phyloP scores from a whole-genome alignment of 2,329 filamentous ascomycete genomes.

The Furcasterigmium furcatum region DNA sequence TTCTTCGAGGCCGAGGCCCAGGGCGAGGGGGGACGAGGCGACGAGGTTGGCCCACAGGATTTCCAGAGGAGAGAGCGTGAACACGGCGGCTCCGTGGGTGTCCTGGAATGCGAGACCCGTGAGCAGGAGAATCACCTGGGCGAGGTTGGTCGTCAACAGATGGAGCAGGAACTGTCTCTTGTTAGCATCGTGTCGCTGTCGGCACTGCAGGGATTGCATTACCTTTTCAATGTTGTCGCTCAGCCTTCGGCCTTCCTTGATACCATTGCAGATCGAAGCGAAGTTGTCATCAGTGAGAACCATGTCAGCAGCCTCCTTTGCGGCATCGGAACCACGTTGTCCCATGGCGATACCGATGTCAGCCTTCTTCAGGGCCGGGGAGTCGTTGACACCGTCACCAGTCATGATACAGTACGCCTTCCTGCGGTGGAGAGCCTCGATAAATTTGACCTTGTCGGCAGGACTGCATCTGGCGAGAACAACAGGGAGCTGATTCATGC shows the following conservation, averaged over 20 bases:
- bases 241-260: constrained; percentile 66
- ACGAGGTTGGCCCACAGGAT: constrained; percentile 77
- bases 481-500: constrained; percentile 56
- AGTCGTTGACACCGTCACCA: constrained; percentile 73
- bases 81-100: constrained; percentile 54
- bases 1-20: constrained; percentile 69
- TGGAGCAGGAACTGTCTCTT: constrained; percentile 53
- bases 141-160: constrained; percentile 67
- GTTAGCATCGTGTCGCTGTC: not conserved
- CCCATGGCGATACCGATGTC: constrained; percentile 78
- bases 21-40: constrained; percentile 67
- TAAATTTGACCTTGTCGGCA: constrained; percentile 69
- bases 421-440: constrained; percentile 67
- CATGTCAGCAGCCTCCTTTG: constrained; percentile 82
- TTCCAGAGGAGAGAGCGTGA: constrained; percentile 68
- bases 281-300: constrained; percentile 88
- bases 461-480: constrained; percentile 70
- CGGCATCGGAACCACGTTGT: constrained; percentile 66
- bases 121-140: constrained; percentile 66
- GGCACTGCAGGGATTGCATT: constrained; percentile 3
- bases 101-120: constrained; percentile 70
- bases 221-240: constrained; percentile 76
- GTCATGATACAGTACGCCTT: constrained; percentile 71
- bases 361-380: constrained; percentile 67
- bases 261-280: constrained; percentile 71